Evolutionary conservation across 2,329 filamentous ascomycete genomes (phyloP).

Genomic region (Magnaporthiopsis poae): DNA sequence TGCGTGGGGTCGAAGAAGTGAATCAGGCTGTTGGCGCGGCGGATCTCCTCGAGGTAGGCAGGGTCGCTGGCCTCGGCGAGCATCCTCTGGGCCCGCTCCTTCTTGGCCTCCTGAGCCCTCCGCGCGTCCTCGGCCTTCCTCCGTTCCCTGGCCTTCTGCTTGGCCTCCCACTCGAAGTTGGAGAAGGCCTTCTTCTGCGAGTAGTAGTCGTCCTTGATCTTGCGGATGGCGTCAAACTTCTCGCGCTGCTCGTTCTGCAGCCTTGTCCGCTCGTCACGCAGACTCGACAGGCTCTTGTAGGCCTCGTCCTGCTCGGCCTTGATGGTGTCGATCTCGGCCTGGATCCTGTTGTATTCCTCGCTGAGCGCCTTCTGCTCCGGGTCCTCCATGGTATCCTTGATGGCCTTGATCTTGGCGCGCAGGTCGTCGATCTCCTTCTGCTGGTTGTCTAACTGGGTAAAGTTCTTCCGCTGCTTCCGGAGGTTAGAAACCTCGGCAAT

Average conservation of each 20-base stretch:
- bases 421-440: slow-evolving; percentile 85
- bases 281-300: slow-evolving; percentile 74
- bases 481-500: slow-evolving; percentile 72
- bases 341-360: slow-evolving; percentile 75
- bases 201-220: slow-evolving; percentile 85
- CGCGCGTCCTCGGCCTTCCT: slow-evolving; percentile 71
- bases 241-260: slow-evolving; percentile 77
- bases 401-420: slow-evolving; percentile 76
- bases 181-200: slow-evolving; percentile 69
- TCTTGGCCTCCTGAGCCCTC: slow-evolving; percentile 60
- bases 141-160: slow-evolving; percentile 66
- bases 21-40: slow-evolving; percentile 76
- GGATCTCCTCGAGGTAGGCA: slow-evolving; percentile 87
- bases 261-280: slow-evolving; percentile 78
- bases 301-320: slow-evolving; percentile 86
- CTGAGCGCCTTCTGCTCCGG: slow-evolving; percentile 81
- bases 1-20: slow-evolving; percentile 78
- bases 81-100: slow-evolving; percentile 64
- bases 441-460: slow-evolving; percentile 69
- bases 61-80: slow-evolving; percentile 74
- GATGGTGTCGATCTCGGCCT: slow-evolving; percentile 78
- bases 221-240: slow-evolving; percentile 71
- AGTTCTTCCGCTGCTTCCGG: slow-evolving; percentile 84
- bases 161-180: slow-evolving; percentile 74
- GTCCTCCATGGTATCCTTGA: slow-evolving; percentile 83